phyloP scores from a whole-genome alignment of 176 grass and related monocot species.

The Lolium rigidum region DNA sequence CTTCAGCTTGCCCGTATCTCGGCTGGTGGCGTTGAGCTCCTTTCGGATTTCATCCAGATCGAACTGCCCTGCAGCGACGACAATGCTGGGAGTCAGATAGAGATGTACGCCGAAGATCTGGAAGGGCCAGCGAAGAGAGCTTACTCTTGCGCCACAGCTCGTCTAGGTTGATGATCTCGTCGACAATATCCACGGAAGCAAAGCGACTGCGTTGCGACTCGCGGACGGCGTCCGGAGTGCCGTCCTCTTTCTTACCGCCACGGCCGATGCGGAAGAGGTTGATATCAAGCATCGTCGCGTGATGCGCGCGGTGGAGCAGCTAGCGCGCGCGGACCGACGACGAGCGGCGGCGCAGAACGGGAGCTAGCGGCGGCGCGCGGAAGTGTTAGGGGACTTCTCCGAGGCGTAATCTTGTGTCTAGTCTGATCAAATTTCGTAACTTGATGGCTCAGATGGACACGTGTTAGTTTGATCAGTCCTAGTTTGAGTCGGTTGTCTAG shows the following conservation, averaged over 20 bases:
- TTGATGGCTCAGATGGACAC: too few species aligned
- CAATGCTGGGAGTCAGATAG: neutral
- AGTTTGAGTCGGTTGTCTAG: too few species aligned
- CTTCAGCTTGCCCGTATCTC: constrained; percentile 70
- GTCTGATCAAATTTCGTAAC: too few species aligned
- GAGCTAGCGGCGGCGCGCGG: too few species aligned
- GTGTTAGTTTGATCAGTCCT: too few species aligned
- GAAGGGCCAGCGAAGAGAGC: neutral
- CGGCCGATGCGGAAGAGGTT: constrained; percentile 59
- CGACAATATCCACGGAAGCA: constrained; percentile 64
- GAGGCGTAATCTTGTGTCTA: too few species aligned
- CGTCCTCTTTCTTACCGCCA: constrained; percentile 56
- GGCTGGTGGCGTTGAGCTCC: constrained; percentile 82
- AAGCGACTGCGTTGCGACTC: constrained; percentile 57
- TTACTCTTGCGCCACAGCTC: constrained; percentile 79
- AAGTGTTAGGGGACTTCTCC: too few species aligned
- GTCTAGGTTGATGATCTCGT: constrained; percentile 79
- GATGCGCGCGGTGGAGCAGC: too few species aligned
- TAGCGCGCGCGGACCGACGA: too few species aligned
- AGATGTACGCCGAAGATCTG: neutral
- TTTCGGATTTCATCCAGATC: constrained; percentile 69
- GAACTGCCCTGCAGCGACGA: constrained; percentile 62
- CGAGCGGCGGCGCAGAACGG: too few species aligned
- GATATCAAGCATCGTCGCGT: constrained; percentile 68
- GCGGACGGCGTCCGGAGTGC: constrained; percentile 66